Evolutionary conservation across 2,329 filamentous ascomycete species (phyloP).

Genomic region (Tolypocladium pustulatum): DNA sequence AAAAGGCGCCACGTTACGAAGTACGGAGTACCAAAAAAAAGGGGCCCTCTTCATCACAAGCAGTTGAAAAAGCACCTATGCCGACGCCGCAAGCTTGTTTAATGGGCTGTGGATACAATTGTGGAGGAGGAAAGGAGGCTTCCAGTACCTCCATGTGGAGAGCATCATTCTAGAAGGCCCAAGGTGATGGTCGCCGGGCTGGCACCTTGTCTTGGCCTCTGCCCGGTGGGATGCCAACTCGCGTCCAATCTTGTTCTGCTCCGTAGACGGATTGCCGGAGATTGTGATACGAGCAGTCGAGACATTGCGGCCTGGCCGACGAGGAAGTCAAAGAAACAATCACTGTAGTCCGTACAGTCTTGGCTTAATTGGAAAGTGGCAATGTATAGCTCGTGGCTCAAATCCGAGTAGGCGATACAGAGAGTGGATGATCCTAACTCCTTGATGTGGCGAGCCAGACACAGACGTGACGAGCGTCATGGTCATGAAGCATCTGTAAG

Average conservation of each 20-base stretch:
- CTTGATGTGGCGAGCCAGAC: no score
- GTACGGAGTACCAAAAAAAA: neutral
- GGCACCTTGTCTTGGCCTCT: neutral
- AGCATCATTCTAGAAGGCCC: conserved; percentile 8
- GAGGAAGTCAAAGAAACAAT: no score
- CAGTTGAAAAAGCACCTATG: neutral
- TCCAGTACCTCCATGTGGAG: neutral
- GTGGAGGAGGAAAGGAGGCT: neutral
- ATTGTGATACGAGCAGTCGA: neutral
- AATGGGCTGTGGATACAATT: neutral
- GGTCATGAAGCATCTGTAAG: no score
- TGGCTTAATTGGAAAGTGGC: no score
- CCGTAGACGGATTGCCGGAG: neutral
- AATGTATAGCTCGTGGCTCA: no score
- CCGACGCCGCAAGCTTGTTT: neutral
- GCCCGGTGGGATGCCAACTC: neutral
- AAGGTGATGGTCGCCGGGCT: neutral
- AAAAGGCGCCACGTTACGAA: neutral
- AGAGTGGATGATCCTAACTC: no score
- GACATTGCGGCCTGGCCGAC: no score
- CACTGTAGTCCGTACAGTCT: no score
- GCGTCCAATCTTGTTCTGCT: neutral
- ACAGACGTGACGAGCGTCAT: no score
- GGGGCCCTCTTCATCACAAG: neutral
- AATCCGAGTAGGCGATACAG: no score